Conservation (phyloP, 345 rosid species). For the Melaleuca quinquenervia region DNA sequence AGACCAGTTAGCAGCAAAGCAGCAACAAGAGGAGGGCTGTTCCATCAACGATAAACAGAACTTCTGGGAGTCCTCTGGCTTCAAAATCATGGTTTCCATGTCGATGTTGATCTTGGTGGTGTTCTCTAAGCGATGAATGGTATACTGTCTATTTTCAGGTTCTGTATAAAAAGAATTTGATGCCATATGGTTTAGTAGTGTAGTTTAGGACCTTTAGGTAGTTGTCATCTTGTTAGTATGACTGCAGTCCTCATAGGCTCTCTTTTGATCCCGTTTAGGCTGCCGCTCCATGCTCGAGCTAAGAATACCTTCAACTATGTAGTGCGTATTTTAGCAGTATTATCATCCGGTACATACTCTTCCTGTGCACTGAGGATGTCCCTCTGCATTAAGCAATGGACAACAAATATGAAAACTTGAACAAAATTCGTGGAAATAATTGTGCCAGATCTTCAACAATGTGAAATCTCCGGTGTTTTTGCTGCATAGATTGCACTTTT, state of each 20-base stretch:
- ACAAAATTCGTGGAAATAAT: not conserved
- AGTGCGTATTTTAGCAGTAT: not conserved
- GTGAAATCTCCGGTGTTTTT: not conserved
- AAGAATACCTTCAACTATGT: not conserved
- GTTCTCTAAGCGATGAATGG: conserved; percentile 56
- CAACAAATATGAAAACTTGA: not conserved
- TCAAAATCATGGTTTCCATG: conserved; percentile 82
- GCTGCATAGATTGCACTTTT: not conserved
- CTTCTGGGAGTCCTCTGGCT: conserved; percentile 85
- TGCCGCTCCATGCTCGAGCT: not conserved
- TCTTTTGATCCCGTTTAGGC: not conserved
- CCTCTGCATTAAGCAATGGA: not conserved
- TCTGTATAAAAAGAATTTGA: not conserved
- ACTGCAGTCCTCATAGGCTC: not conserved
- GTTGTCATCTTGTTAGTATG: not conserved
- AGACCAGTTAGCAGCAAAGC: conserved; percentile 47
- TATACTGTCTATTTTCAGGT: not conserved
- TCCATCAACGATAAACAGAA: conserved; percentile 37
- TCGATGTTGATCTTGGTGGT: conserved; percentile 86
- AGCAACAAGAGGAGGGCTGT: conserved; percentile 25
- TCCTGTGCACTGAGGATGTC: not conserved
- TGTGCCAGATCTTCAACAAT: not conserved
- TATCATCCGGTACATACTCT: not conserved
- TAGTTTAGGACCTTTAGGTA: not conserved
- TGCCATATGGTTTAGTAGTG: not conserved